These are phyloP conservation scores for Phylloporus sp. DNA, from an alignment of 768 basidiomycete species.

Conservation along the genomic window DNA sequence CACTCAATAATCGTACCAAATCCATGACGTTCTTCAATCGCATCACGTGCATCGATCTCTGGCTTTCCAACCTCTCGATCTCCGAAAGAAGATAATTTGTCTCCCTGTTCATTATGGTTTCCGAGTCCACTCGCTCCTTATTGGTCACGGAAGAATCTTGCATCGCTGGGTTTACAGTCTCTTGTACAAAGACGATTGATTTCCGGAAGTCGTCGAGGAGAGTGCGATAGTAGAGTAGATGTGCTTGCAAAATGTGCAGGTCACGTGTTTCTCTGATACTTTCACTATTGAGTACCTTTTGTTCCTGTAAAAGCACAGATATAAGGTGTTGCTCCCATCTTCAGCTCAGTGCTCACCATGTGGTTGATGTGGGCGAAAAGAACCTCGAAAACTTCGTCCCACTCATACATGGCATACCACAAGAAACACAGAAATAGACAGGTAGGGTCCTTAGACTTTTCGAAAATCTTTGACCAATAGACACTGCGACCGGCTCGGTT, in stretches of 20 bases:
- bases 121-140: slow-evolving; percentile 18
- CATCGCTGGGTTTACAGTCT: slow-evolving; percentile 49
- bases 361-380: slow-evolving; percentile 48
- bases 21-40: slow-evolving; percentile 34
- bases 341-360: slow-evolving; percentile 36
- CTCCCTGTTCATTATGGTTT: slow-evolving; percentile 41
- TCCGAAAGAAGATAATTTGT: slow-evolving; percentile 45
- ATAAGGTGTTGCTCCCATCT: background rate
- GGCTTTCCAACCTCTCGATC: slow-evolving; percentile 44
- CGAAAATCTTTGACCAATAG: slow-evolving; percentile 31
- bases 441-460: slow-evolving; percentile 42
- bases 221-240: slow-evolving; percentile 51
- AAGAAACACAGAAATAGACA: slow-evolving; percentile 50
- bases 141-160: slow-evolving; percentile 21
- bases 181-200: slow-evolving; percentile 45
- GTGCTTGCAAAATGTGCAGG: slow-evolving; percentile 54
- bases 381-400: slow-evolving; percentile 56
- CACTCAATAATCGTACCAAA: slow-evolving; percentile 19
- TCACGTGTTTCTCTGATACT: slow-evolving; percentile 46
- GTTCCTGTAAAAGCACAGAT: slow-evolving; percentile 36
- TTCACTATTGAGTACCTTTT: slow-evolving; percentile 37
- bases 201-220: slow-evolving; percentile 53
- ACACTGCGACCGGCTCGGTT: slow-evolving; percentile 30
- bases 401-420: slow-evolving; percentile 60
- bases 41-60: slow-evolving; percentile 26